phyloP scores from a whole-genome alignment of 2,329 filamentous ascomycete species.

The Zymoseptoria ardabiliae region DNA sequence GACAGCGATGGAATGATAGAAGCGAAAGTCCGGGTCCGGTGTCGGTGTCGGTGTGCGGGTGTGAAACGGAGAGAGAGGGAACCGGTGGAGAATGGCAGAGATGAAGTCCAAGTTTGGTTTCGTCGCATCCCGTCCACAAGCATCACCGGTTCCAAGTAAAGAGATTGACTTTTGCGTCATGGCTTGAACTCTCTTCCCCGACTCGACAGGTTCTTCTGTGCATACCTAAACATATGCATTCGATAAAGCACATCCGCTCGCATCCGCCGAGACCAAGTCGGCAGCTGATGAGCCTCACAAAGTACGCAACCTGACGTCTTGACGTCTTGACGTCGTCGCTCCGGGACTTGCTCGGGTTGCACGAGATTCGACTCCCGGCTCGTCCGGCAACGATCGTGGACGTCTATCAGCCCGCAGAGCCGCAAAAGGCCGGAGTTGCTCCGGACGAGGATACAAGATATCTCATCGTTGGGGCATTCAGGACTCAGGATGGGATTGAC shows the following conservation, averaged over 20 bases:
- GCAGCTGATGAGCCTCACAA: neutral
- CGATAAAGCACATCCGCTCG: neutral
- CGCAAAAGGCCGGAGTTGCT: neutral
- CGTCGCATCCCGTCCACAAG: neutral
- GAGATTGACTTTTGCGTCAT: neutral
- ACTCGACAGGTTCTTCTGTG: no score
- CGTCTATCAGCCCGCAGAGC: neutral
- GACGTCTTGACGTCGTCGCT: no score
- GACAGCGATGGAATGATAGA: neutral
- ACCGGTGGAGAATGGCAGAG: neutral
- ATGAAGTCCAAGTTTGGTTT: neutral
- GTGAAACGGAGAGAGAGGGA: neutral
- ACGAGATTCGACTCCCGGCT: neutral
- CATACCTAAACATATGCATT: no score
- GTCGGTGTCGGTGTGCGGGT: neutral
- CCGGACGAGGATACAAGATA: no score
- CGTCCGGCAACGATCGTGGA: neutral
- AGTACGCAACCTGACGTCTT: neutral
- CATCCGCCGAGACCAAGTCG: neutral
- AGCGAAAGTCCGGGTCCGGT: neutral
- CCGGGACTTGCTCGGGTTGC: neutral
- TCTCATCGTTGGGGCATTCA: no score
- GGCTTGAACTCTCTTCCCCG: neutral
- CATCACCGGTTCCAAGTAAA: neutral
- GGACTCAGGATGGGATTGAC: no score